Evolutionary conservation across 2,329 filamentous ascomycete species (phyloP).

Genomic region (Ascocoryne sarcoides): DNA sequence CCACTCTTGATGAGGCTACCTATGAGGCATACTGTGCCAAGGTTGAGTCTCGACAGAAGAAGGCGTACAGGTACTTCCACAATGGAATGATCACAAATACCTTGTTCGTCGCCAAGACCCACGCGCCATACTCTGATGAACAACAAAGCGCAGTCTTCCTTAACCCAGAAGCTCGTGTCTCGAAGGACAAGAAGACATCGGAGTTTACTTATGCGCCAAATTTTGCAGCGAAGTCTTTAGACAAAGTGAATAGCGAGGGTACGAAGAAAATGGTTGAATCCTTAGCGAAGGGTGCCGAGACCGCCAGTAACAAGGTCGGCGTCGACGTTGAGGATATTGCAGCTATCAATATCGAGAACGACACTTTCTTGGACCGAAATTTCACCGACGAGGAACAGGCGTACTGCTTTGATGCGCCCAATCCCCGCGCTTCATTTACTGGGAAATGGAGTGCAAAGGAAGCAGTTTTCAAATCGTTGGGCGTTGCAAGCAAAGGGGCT

Average conservation of each 20-base stretch:
- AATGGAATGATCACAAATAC: slow-evolving; percentile 97
- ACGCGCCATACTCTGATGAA: slow-evolving; percentile 81
- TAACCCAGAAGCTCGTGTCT: slow-evolving; percentile 84
- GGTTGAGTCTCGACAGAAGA: slow-evolving; percentile 92
- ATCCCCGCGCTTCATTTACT: slow-evolving; percentile 82
- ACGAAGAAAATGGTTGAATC: slow-evolving; percentile 65
- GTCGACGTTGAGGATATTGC: slow-evolving; percentile 88
- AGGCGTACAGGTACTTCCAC: slow-evolving; percentile 97
- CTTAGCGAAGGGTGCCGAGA: slow-evolving; percentile 55
- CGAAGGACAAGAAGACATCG: slow-evolving; percentile 76
- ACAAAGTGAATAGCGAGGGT: slow-evolving; percentile 49
- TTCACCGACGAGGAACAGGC: slow-evolving; percentile 78
- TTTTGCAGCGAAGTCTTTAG: slow-evolving; percentile 35
- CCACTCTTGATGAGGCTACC: slow-evolving; percentile 79
- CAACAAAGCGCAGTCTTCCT: slow-evolving; percentile 84
- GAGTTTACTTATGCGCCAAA: slow-evolving; percentile 64
- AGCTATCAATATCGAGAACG: slow-evolving; percentile 85
- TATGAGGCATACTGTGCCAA: slow-evolving; percentile 78
- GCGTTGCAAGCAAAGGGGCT: slow-evolving; percentile 76
- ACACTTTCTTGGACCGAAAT: slow-evolving; percentile 90
- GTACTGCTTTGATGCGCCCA: slow-evolving; percentile 75
- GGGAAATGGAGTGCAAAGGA: slow-evolving; percentile 97
- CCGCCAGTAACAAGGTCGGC: slow-evolving; percentile 69
- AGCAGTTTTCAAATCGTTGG: slow-evolving; percentile 95
- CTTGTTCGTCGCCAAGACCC: slow-evolving; percentile 90